phyloP scores from a whole-genome alignment of 495 filamentous ascomycete species.

The Aspergillus baeticus region DNA sequence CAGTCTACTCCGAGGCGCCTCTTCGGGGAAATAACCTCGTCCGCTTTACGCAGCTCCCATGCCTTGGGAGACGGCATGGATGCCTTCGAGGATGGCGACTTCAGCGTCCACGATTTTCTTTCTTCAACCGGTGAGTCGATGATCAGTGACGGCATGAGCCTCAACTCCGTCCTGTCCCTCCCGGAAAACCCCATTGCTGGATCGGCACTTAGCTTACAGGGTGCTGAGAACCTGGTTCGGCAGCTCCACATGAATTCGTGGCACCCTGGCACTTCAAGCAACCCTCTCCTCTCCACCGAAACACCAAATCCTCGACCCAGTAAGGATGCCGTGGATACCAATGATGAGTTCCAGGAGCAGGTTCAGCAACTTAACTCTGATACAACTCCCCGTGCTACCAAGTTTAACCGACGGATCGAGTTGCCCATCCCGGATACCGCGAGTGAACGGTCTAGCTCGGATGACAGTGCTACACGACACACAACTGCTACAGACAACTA shows the following conservation, averaged over 20 bases:
- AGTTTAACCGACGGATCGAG: slow-evolving; percentile 34
- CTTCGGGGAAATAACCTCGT: slow-evolving; percentile 78
- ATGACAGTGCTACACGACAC: slow-evolving; percentile 16
- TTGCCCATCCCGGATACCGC: slow-evolving; percentile 43
- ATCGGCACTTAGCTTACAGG: slow-evolving; percentile 59
- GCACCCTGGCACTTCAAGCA: slow-evolving; percentile 30
- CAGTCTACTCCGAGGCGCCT: slow-evolving; percentile 49
- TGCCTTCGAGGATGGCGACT: slow-evolving; percentile 26
- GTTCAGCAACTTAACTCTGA: slow-evolving; percentile 14
- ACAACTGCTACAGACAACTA: background rate
- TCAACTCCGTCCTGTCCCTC: slow-evolving; percentile 43
- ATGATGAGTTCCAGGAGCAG: slow-evolving; percentile 2
- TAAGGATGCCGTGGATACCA: slow-evolving; percentile 4
- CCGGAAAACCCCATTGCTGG: slow-evolving; percentile 38
- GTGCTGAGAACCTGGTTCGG: slow-evolving; percentile 65
- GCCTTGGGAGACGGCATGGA: slow-evolving; percentile 38
- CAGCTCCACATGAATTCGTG: slow-evolving; percentile 66
- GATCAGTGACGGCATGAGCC: slow-evolving; percentile 35
- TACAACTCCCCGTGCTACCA: slow-evolving; percentile 34
- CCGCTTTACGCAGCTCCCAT: slow-evolving; percentile 65
- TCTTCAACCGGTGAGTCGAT: slow-evolving; percentile 49
- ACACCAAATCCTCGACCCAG: slow-evolving; percentile 36
- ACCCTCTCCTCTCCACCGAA: slow-evolving; percentile 33
- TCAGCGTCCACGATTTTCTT: slow-evolving; percentile 32
- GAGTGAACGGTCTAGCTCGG: slow-evolving; percentile 41